Base-by-base conservation (phyloP, 1,284 basidiomycete genomes). In the Ceratobasidium sp. region DNA sequence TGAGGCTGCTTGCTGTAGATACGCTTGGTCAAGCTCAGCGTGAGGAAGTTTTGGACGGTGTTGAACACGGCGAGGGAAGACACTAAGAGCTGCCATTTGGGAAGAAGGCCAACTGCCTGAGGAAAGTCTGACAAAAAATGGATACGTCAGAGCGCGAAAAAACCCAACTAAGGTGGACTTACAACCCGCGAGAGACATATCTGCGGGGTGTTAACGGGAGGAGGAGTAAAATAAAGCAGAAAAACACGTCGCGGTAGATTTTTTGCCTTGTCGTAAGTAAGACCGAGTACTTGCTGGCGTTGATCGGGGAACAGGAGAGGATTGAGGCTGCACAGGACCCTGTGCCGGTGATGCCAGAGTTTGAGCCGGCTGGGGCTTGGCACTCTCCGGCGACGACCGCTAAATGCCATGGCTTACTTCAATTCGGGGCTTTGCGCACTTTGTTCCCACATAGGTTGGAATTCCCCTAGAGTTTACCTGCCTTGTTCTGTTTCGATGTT, bases 51-150 rank as follows among this genome's bases (percentile, higher is more conserved):
- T 82, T 97, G 95, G 0, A 91, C 79, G 2, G 90, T 90, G 85
- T 98, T 98, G 86, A 97, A 93, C 29, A 95, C 77, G 9, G 94
- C 93, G 66, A 91, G 87, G 15, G 87, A 84, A 22, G 93, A 88
- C 45, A 95, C 89, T 77, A 96, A 79, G 59, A 97, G 87, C 81
- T 96, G 92, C 94, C 95, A 97, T 82, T 90, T 89, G 0, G 94
- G 93, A 9, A 98, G 88, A 80, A 87, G 85, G n/a, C 94, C 95
- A 27, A 86, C 83, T 1, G 85, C 82, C 75, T 87, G 82, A 0
- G 92, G 93, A 17, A 94, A 83, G 78, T 84, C 89, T 91, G 73
- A 36, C 19, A 15, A 22, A 17, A 24, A 27, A 36, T 19, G 5
- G n/a, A 24, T 65, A 33, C 8, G 14, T 14, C n/a, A 64, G 1